Evolutionary conservation across 2,329 filamentous ascomycete species (phyloP), one percentile per base, ranked within the genome.

Genomic region (Phialophora chinensis): DNA sequence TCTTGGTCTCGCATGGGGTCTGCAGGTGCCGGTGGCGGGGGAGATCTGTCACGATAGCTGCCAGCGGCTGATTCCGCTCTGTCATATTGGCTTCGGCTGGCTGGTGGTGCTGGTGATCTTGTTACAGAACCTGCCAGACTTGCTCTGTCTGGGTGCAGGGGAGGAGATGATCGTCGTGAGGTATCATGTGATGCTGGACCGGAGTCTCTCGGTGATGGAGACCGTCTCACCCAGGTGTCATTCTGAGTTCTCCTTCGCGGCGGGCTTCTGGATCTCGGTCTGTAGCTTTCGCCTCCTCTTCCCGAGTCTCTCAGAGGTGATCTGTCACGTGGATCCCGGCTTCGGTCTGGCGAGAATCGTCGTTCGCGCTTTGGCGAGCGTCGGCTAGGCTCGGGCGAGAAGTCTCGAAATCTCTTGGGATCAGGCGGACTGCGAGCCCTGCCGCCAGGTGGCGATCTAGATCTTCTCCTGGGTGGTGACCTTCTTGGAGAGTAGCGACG

Each of bases 131-230:
- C 75, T 69, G 70, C 66, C 62, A 82, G 73, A 56, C 79, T 81
- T 58, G 80, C 74, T 71, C 85, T 81, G 69, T 86, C 87, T 17
- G 83, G 81, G 72, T 87, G 85, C 14, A 84, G 77, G 29, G 80
- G 84, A 17, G 88, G 88, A 5, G 88, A 89, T 8, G 88, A 88
- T 57, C 86, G 82, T 64, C 86, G 83, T 25, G 87, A 89, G 33
- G 85, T 87, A 23, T 82, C 77, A 23, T 78, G 82, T 8, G 87
- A 89, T 47, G 82, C 84, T 63, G 82, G 78, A 25, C 81, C 84
- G 25, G 84, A 86, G 50, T 81, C 77, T 50, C 76, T 75, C 35
- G 81, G 81, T 47, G 85, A 87, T 29, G 82, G 83, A 60, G 86
- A 87, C 44, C 83, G 80, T 62, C 83, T 83, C 71, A 83, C 81